Evolutionary conservation across 2,329 filamentous ascomycete genomes (phyloP).

Genomic region (Drechslera avenae): DNA sequence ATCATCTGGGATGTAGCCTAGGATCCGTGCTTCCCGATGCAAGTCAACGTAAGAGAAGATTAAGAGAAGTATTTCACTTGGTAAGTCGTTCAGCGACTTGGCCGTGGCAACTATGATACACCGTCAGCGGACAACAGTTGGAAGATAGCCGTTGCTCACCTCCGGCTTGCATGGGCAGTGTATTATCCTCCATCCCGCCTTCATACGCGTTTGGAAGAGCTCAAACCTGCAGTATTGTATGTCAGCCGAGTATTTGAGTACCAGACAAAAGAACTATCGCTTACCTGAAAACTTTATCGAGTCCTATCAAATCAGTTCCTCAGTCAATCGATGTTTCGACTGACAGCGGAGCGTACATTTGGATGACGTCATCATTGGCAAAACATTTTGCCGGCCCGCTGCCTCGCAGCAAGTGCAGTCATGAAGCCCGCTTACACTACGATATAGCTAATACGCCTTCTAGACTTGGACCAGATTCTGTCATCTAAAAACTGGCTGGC

Average conservation of each 20-base stretch:
- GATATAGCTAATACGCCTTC: neutral
- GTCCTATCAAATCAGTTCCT: neutral
- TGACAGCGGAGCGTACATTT: no score
- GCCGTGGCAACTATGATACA: neutral
- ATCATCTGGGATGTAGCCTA: slow-evolving; percentile 21
- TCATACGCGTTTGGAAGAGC: no score
- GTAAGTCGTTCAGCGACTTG: slow-evolving; percentile 8
- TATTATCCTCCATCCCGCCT: no score
- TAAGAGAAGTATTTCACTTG: slow-evolving; percentile 19
- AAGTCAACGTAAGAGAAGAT: slow-evolving; percentile 18
- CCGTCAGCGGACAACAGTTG: neutral
- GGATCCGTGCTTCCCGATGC: slow-evolving; percentile 7
- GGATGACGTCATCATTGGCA: no score
- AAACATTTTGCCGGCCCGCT: neutral
- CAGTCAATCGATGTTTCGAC: neutral
- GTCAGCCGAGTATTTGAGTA: no score
- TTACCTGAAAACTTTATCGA: no score
- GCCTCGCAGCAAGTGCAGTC: no score
- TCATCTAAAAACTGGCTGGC: neutral
- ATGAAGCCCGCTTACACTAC: neutral
- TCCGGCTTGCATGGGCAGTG: no score
- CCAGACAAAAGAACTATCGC: no score
- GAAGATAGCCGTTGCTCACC: no score
- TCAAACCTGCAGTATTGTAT: no score
- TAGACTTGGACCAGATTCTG: no score